Evolutionary conservation across 2,329 filamentous ascomycete species (phyloP), one percentile per base, ranked within the genome.

Genomic region (Talaromyces sp.): DNA sequence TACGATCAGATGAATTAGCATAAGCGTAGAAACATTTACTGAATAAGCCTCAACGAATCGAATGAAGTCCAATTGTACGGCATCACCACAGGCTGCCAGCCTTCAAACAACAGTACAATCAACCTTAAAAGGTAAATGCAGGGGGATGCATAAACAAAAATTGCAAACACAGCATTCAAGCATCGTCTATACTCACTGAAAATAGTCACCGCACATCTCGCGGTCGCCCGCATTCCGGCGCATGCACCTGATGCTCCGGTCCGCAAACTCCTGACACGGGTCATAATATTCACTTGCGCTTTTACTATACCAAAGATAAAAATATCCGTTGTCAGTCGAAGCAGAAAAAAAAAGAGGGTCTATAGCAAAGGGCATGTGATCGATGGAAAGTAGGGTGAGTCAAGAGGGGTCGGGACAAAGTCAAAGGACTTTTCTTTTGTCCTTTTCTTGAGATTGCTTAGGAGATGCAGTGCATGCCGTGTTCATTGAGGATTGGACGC

Each of bases 121-220:
- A 11, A 39, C 3, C 11, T 25, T 9, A 45, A 31, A 45, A 31
- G 4, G 33, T 17, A 58, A 27, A 58, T 27, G 22, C 22, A 58
- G 35, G 56, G 31, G 56, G 6, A 58, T 15, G 39, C 15, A 15
- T 3, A n/a, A 17, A 3, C 39, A 41, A 41, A 7, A 33, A 52
- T 9, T 11, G 19, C 45, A 47, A 52, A 43, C 1, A 6, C 15
- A 56, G 31, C 49, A 9, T 3, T 17, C 8, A 39, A 58, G 33
- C 35, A 22, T 22, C 25, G 11, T 33, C 13, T 47, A 61, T 33
- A 70, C 91, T 79, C 77, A 97, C 93, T 97, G 92, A 75, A 99
- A 98, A 76, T 96, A 98, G 77, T 98, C 94, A 69, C 85, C 84
- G 75, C 95, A 99, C 90, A 98, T 90, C n/a, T 89, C 83, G 69